Evolutionary conservation across 208 protist species (phyloP).

Genomic region (Leishmania braziliensis): DNA sequence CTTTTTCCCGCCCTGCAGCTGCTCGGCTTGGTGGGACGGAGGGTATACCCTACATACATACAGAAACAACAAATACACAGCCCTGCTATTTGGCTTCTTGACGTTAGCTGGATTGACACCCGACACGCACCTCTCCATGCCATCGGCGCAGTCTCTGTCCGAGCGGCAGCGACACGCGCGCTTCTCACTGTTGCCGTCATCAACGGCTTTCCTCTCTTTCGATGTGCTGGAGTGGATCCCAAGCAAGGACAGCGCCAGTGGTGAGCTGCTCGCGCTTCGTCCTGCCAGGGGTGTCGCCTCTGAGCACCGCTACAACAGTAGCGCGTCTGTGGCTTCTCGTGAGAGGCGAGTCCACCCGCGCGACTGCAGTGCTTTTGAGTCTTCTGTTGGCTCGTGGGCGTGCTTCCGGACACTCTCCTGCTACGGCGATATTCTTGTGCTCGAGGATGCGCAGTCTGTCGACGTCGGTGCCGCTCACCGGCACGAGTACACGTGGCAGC

Average conservation of each 20-base stretch:
- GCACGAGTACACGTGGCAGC: slow-evolving; percentile 30
- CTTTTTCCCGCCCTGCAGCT: neutral
- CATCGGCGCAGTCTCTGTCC: neutral
- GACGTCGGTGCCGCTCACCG: slow-evolving; percentile 17
- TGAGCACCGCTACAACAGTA: slow-evolving; percentile 6
- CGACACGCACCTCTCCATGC: neutral
- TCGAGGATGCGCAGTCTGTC: slow-evolving; percentile 18
- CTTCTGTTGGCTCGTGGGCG: slow-evolving; percentile 13
- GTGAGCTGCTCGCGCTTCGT: neutral
- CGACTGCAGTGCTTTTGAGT: slow-evolving; percentile 7
- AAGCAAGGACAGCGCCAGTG: neutral
- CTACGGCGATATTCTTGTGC: slow-evolving; percentile 20
- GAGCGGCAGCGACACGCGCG: slow-evolving; percentile 15
- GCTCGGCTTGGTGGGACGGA: neutral
- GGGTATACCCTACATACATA: neutral
- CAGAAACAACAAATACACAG: neutral
- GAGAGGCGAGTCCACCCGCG: slow-evolving; percentile 8
- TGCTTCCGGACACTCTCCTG: slow-evolving; percentile 25
- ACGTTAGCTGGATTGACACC: neutral
- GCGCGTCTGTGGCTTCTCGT: neutral
- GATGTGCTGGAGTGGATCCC: slow-evolving; percentile 31
- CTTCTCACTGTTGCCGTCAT: slow-evolving; percentile 16
- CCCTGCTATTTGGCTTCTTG: neutral
- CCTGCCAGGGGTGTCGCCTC: neutral
- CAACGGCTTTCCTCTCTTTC: slow-evolving; percentile 18